phyloP scores from a whole-genome alignment of 2,329 filamentous ascomycete species.

The Colletotrichum viniferum region DNA sequence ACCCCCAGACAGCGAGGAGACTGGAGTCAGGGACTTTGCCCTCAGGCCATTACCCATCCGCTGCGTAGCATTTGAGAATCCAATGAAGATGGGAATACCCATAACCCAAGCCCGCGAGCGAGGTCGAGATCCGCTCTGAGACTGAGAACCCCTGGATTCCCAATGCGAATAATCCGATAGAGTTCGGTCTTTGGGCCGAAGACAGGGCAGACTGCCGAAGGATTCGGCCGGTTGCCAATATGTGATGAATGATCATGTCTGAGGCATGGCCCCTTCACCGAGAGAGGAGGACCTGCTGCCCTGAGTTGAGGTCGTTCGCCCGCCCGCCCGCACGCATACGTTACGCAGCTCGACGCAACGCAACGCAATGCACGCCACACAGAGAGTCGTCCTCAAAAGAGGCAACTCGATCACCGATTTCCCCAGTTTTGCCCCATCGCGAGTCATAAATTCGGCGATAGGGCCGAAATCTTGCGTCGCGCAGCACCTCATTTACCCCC shows the following conservation, averaged over 20 bases:
- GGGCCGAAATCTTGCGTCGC: background rate
- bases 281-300: background rate
- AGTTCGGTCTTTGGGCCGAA: background rate
- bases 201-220: background rate
- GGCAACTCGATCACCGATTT: background rate
- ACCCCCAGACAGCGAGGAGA: background rate
- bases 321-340: background rate
- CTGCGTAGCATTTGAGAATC: background rate
- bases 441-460: background rate
- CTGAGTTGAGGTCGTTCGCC: background rate
- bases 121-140: background rate
- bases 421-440: background rate
- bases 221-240: conserved; percentile 8
- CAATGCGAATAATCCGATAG: background rate
- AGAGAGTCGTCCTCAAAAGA: background rate
- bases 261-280: background rate
- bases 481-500: background rate
- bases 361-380: background rate
- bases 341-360: background rate
- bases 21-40: background rate
- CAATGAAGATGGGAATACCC: background rate
- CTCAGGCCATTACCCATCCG: background rate
- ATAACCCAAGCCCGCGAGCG: background rate
- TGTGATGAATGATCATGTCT: background rate
- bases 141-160: background rate